phyloP scores from a whole-genome alignment of 345 rosid species.

The Hibiscus trionum region DNA sequence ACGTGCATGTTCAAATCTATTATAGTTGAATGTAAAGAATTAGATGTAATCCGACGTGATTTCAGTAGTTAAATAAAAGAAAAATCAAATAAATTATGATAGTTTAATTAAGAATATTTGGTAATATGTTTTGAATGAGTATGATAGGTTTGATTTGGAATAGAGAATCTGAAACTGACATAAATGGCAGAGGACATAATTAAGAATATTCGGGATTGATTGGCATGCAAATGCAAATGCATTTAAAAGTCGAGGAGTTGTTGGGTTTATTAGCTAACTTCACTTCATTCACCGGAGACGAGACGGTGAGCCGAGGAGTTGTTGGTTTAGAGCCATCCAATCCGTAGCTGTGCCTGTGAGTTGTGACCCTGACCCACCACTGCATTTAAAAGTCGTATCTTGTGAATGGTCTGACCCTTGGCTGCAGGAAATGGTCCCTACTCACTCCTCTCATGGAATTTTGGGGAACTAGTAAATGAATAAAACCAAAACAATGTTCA shows the following conservation, averaged over 20 bases:
- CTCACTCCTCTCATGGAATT: not conserved
- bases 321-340: not conserved
- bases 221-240: no score
- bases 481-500: not conserved
- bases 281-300: not conserved
- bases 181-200: not conserved
- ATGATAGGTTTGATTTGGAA: not conserved
- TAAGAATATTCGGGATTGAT: not conserved
- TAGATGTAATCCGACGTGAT: no score
- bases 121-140: no score
- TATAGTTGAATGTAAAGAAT: no score
- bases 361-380: constrained; percentile 8
- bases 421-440: no score
- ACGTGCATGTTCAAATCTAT: no score
- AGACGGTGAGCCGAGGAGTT: constrained; percentile 5
- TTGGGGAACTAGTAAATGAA: not conserved
- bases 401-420: not conserved
- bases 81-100: no score
- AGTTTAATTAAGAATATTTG: no score
- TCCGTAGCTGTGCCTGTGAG: not conserved
- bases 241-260: no score
- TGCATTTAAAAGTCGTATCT: constrained; percentile 2
- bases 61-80: no score
- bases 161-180: not conserved
- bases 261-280: no score